Percentiles rank a stretch among this genome's conserved stretches.
Evolutionary conservation across 2,329 filamentous ascomycete species (phyloP).

Genomic region (Sarocladiaceae sp.): DNA sequence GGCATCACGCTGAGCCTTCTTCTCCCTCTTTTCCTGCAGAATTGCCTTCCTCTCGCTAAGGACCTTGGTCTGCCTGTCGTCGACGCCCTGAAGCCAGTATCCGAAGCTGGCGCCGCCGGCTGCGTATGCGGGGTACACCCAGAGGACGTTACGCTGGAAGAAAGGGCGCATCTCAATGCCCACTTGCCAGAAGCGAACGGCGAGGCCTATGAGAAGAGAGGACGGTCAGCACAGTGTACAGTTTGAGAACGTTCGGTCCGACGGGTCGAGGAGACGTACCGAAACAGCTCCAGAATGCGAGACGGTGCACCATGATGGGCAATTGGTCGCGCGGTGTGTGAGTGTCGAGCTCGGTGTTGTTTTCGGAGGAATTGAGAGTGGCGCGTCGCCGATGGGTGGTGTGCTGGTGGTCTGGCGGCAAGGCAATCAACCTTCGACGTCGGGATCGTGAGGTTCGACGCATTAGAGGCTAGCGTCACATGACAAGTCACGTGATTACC

Average conservation of each 20-base stretch:
- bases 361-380: constrained; percentile 16
- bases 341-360: constrained; percentile 11
- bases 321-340: constrained; percentile 20
- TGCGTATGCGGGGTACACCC: constrained; percentile 89
- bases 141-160: constrained; percentile 78
- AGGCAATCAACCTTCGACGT: constrained; percentile 20
- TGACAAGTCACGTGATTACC: constrained; percentile 8
- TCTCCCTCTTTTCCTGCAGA: constrained; percentile 84
- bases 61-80: constrained; percentile 73
- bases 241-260: background rate
- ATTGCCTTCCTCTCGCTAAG: constrained; percentile 73
- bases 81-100: constrained; percentile 93
- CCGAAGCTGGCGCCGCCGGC: constrained; percentile 86
- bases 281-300: constrained; percentile 87
- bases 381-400: constrained; percentile 19
- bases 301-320: constrained; percentile 54
- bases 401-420: constrained; percentile 15
- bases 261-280: constrained; percentile 53
- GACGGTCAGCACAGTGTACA: background rate
- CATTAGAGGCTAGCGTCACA: constrained; percentile 14
- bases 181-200: constrained; percentile 91
- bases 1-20: constrained; percentile 45
- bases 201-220: constrained; percentile 60
- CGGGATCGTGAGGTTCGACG: constrained; percentile 12
- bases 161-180: constrained; percentile 98